Conservation (phyloP, 2,329 filamentous ascomycete species). For the Colletotrichum limetticola region DNA sequence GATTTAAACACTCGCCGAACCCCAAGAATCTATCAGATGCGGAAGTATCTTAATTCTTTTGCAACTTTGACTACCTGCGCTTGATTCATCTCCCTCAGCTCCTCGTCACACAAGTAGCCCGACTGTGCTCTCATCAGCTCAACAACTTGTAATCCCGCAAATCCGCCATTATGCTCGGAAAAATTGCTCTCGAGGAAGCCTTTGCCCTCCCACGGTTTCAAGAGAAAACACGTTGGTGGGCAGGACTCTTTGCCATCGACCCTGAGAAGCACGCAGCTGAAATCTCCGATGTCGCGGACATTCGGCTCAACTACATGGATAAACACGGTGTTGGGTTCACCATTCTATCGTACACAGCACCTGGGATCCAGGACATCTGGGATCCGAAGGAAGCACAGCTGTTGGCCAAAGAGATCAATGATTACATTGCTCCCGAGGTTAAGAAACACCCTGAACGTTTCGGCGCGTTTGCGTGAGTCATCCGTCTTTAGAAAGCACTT, state of each 20-base stretch:
- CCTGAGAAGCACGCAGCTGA: slow-evolving; percentile 41
- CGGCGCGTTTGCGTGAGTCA: slow-evolving; percentile 56
- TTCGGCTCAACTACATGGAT: slow-evolving; percentile 45
- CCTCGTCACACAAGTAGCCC: not conserved
- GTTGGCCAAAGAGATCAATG: slow-evolving; percentile 50
- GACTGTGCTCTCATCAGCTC: not conserved
- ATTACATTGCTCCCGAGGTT: slow-evolving; percentile 1
- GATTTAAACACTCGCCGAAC: not conserved
- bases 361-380: slow-evolving; percentile 57
- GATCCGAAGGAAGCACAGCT: slow-evolving; percentile 53
- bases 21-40: too few relatives aligned
- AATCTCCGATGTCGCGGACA: slow-evolving; percentile 55
- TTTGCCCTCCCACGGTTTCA: slow-evolving; percentile 59
- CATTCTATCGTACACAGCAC: slow-evolving; percentile 59
- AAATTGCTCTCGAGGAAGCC: slow-evolving; percentile 71
- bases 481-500: too few relatives aligned
- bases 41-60: too few relatives aligned
- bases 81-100: too few relatives aligned
- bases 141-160: not conserved
- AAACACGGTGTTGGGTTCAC: slow-evolving; percentile 58
- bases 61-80: too few relatives aligned
- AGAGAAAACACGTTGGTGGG: slow-evolving; percentile 42
- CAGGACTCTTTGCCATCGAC: not conserved
- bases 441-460: slow-evolving; percentile 49
- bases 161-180: slow-evolving; percentile 61